These are phyloP conservation scores for Coemansia sp. DNA, from an alignment of 192 early-diverging fungal genomes.

Conservation along the genomic window DNA sequence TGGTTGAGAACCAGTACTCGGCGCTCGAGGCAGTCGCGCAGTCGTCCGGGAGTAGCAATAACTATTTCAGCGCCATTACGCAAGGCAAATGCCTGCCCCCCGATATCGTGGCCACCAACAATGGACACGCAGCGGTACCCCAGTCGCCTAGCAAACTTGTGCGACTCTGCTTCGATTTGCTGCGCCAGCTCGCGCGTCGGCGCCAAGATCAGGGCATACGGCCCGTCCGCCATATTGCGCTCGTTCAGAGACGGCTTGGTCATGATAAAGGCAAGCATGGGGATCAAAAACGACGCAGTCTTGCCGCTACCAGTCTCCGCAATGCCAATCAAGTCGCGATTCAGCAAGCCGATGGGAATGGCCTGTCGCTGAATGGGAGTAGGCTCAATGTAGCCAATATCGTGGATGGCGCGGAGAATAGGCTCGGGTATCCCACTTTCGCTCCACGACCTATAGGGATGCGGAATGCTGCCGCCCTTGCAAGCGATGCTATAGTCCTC, in stretches of 20 bases:
- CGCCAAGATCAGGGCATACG: conserved; percentile 91
- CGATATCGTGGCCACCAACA: conserved; percentile 83
- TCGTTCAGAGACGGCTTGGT: conserved; percentile 75
- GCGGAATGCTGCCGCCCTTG: conserved; percentile 89
- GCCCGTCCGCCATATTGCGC: conserved; percentile 78
- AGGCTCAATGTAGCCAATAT: conserved; percentile 89
- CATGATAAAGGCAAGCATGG: conserved; percentile 88
- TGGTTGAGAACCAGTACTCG: conserved; percentile 88
- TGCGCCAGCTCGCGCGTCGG: conserved; percentile 97
- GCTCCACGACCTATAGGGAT: conserved; percentile 83
- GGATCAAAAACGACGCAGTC: conserved; percentile 93
- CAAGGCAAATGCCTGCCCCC: conserved; percentile 86
- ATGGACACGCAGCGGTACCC: conserved; percentile 83
- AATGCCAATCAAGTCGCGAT: conserved; percentile 84
- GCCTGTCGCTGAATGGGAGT: conserved; percentile 97
- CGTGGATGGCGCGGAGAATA: conserved; percentile 73
- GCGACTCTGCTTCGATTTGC: conserved; percentile 92
- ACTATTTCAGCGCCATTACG: conserved; percentile 92
- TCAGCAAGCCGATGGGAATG: conserved; percentile 92
- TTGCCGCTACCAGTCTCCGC: conserved; percentile 94
- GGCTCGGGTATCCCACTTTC: conserved; percentile 72
- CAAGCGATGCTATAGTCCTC: conserved; percentile 96
- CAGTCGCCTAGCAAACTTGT: conserved; percentile 85
- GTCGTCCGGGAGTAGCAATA: conserved; percentile 96
- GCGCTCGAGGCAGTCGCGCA: conserved; percentile 88